Conservation (phyloP, 441 rosid species). For the Breynia disticha region DNA sequence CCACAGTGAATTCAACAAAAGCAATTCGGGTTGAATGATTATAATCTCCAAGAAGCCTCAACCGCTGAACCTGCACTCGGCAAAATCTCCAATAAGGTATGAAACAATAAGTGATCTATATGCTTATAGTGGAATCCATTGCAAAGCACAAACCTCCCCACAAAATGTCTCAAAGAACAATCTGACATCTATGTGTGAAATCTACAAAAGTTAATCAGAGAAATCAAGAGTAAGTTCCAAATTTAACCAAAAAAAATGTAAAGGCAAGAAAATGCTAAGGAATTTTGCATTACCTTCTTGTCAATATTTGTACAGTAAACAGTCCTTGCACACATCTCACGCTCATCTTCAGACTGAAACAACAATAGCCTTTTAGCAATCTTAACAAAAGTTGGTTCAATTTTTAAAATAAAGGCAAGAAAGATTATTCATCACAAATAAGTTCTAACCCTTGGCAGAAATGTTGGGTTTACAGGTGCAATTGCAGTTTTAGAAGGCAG, state of each 20-base stretch:
- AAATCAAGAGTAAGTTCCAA: background rate
- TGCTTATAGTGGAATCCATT: background rate
- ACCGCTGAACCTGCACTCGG: constrained; percentile 53
- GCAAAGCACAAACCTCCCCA: constrained; percentile 54
- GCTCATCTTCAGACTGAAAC: constrained; percentile 70
- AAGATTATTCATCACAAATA: background rate
- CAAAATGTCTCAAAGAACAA: constrained; percentile 72
- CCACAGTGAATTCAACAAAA: constrained; percentile 48
- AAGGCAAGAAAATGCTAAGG: background rate
- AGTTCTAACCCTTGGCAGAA: constrained; percentile 74
- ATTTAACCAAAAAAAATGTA: background rate
- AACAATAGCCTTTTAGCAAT: constrained; percentile 13
- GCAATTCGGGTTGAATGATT: constrained; percentile 45
- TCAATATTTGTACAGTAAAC: constrained; percentile 79
- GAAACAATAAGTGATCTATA: too few relatives aligned
- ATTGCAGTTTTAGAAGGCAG: constrained; percentile 95
- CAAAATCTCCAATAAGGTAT: constrained; percentile 11
- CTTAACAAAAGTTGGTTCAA: constrained; percentile 3
- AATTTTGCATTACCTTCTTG: constrained; percentile 43
- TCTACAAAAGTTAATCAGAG: constrained; percentile 29
- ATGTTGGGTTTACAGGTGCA: constrained; percentile 89
- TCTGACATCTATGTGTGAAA: constrained; percentile 68
- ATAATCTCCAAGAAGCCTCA: constrained; percentile 39
- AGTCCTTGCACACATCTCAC: constrained; percentile 78
- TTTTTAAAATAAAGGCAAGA: background rate